Evolutionary conservation across 148 eudicot genomes (phyloP).

Genomic region (Diospyros lotus): DNA sequence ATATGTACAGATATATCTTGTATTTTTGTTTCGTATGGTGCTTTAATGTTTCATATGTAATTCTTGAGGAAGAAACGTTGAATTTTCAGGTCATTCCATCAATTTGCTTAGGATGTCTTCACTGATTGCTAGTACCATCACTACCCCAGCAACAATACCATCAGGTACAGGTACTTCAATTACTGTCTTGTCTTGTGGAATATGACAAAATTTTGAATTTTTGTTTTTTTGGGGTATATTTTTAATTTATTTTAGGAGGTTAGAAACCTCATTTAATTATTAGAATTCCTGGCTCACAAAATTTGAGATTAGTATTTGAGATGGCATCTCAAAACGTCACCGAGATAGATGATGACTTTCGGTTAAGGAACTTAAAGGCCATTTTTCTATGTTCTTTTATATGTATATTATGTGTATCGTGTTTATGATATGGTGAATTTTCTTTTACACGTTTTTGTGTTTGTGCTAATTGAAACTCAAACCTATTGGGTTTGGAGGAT

Average conservation of each 20-base stretch:
- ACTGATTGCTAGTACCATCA: not conserved
- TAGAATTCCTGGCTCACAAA: not conserved
- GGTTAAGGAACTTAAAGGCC: no score
- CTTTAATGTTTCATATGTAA: no score
- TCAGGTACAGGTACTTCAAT: not conserved
- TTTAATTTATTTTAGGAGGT: not conserved
- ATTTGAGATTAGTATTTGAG: no score
- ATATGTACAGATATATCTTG: no score
- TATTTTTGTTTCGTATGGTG: no score
- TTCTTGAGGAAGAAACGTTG: not conserved
- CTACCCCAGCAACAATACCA: not conserved
- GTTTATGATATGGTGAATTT: no score
- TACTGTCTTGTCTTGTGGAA: not conserved
- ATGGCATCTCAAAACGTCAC: no score
- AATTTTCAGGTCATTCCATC: constrained; percentile 2
- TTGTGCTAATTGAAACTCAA: not conserved
- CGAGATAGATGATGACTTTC: no score
- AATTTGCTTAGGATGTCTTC: constrained; percentile 2
- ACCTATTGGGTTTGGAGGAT: not conserved
- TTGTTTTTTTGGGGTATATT: not conserved
- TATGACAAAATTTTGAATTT: not conserved
- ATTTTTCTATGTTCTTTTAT: no score
- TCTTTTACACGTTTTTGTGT: not conserved
- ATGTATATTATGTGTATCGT: no score
- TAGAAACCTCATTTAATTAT: no score